Conservation (phyloP, 345 rosid genomes). For the Jatropha curcas region DNA sequence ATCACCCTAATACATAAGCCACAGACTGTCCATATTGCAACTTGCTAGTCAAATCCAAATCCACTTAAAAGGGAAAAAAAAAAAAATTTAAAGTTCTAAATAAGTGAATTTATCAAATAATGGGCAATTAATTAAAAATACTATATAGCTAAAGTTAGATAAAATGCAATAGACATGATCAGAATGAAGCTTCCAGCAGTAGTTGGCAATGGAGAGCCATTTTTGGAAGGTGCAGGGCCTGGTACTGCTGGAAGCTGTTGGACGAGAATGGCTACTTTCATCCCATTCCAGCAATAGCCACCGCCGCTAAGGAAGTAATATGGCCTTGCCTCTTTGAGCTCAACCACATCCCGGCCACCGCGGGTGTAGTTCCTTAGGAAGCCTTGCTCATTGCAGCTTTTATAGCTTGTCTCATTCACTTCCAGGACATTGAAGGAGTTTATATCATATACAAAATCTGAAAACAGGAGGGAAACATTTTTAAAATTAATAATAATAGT, state of each 20-base stretch:
- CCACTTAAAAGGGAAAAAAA: no score
- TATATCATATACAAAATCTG: slow-evolving; percentile 31
- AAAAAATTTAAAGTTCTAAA: no score
- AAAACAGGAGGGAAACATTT: not conserved
- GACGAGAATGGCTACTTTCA: slow-evolving; percentile 49
- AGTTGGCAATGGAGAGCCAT: not conserved
- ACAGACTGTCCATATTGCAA: no score
- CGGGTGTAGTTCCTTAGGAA: slow-evolving; percentile 52
- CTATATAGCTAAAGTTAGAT: not conserved
- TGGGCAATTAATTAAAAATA: no score
- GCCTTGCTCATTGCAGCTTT: slow-evolving; percentile 42
- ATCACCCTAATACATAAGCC: not conserved
- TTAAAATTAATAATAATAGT: no score
- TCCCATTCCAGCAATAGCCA: slow-evolving; percentile 56
- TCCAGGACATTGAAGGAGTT: slow-evolving; percentile 45
- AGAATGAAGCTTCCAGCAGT: not conserved
- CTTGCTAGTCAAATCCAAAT: no score
- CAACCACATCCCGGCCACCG: slow-evolving; percentile 67
- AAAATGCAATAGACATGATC: not conserved
- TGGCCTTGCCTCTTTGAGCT: slow-evolving; percentile 45
- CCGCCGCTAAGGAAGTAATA: slow-evolving; percentile 62
- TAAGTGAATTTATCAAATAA: no score
- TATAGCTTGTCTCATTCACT: slow-evolving; percentile 63
- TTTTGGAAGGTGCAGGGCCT: slow-evolving; percentile 19
- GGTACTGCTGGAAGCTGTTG: slow-evolving; percentile 17